Evolutionary conservation across 169 alveolate species (phyloP).

Genomic region (Eimeria tenella): DNA sequence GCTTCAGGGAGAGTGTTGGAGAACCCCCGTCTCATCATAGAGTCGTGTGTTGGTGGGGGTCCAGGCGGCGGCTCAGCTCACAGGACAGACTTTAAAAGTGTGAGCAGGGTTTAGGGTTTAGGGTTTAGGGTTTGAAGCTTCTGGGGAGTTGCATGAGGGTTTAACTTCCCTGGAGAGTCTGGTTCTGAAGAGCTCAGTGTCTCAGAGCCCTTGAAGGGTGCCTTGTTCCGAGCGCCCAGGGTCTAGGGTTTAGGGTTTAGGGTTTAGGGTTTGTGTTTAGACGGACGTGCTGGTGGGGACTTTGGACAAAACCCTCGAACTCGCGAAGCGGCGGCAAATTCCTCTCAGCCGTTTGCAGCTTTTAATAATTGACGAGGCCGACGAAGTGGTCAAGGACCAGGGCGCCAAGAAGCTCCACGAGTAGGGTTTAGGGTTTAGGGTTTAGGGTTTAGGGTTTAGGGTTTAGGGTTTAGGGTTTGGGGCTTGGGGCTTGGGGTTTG

Average conservation of each 20-base stretch:
- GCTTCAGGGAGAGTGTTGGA: neutral
- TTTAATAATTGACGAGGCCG: neutral
- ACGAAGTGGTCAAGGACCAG: conserved; percentile 15
- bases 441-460: no score
- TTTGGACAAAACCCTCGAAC: neutral
- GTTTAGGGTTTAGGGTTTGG: no score
- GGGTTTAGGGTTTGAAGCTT: conserved; percentile 9
- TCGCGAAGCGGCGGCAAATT: neutral
- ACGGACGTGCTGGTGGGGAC: neutral
- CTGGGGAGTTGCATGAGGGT: neutral
- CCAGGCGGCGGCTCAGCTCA: neutral
- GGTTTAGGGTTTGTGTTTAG: conserved; percentile 2
- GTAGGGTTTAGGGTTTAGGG: neutral
- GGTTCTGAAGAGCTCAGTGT: no score
- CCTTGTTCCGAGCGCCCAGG: neutral
- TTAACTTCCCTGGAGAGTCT: neutral
- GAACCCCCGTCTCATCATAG: neutral
- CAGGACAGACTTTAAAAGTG: neutral
- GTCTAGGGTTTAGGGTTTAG: neutral
- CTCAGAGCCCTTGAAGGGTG: neutral
- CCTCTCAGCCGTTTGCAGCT: neutral
- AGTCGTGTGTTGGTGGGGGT: conserved; percentile 1
- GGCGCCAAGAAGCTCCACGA: neutral
- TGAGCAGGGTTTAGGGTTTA: conserved; percentile 10
- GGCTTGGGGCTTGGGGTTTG: no score